Evolutionary conservation across 257 asterid genomes (phyloP).

Genomic region (Nicotiana tabacum): DNA sequence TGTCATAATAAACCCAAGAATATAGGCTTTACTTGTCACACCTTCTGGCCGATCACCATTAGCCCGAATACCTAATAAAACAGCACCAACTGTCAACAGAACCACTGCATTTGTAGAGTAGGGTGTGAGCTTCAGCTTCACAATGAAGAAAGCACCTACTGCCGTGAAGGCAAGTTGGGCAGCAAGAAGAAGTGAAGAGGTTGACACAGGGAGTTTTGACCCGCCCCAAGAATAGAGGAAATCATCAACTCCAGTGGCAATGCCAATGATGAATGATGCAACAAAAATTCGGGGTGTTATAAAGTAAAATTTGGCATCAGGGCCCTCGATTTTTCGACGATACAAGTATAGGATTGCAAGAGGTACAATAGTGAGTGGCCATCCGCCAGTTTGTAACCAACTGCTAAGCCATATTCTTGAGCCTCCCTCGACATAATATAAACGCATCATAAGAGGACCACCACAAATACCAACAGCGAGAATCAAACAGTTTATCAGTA

Average conservation of each 20-base stretch:
- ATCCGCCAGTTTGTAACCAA: not conserved
- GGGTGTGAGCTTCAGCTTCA: not conserved
- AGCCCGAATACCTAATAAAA: not conserved
- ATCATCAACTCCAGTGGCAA: not conserved
- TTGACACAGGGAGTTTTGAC: not conserved
- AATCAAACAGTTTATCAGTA: not conserved
- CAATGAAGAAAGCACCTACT: not conserved
- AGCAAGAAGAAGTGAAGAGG: not conserved
- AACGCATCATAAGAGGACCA: not conserved
- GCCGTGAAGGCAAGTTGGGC: not conserved
- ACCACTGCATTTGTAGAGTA: not conserved
- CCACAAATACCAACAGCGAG: not conserved
- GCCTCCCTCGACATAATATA: slow-evolving; percentile 3
- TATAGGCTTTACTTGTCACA: not conserved
- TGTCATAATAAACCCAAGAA: not conserved
- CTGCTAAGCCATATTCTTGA: not conserved
- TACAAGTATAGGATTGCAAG: not conserved
- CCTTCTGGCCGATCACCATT: not conserved
- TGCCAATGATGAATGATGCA: not conserved
- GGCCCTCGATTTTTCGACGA: not conserved
- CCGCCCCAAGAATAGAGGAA: not conserved
- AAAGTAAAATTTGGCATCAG: not conserved
- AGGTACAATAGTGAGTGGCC: not conserved
- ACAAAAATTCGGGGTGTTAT: not conserved
- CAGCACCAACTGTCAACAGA: not conserved